Conservation (phyloP, 139 green algal genomes). For the Zygnema circumcarinatum region DNA sequence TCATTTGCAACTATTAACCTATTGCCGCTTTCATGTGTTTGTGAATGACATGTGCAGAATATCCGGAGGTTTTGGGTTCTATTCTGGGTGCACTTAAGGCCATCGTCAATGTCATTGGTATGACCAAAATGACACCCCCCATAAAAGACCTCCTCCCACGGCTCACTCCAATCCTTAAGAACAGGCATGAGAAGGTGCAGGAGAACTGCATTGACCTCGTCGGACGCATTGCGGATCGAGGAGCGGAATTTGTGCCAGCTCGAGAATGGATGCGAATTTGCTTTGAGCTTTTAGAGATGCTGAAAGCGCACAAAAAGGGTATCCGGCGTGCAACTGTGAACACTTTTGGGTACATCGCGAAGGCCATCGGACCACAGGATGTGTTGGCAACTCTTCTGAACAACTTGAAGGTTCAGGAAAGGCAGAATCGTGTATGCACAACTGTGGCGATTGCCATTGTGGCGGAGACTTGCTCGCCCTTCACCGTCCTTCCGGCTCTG, state of each 20-base stretch:
- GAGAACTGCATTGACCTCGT: slow-evolving; percentile 99
- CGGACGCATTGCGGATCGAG: slow-evolving; percentile 95
- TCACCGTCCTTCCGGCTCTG: slow-evolving; percentile 98
- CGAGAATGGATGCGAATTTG: slow-evolving; percentile 99
- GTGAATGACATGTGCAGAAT: slow-evolving; percentile 89
- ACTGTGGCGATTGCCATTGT: slow-evolving; percentile 99
- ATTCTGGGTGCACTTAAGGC: slow-evolving; percentile 95
- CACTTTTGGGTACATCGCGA: slow-evolving; percentile 99
- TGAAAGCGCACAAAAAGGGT: slow-evolving; percentile 96
- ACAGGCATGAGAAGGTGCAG: slow-evolving; percentile 89
- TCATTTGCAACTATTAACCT: too few relatives aligned
- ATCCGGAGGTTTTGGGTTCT: slow-evolving; percentile 95
- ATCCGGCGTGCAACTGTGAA: slow-evolving; percentile 96
- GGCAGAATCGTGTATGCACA: slow-evolving; percentile 98
- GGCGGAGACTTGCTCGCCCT: slow-evolving; percentile 96
- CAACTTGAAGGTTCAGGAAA: slow-evolving; percentile 99
- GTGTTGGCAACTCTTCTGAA: slow-evolving; percentile 98
- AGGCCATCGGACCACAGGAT: slow-evolving; percentile 95
- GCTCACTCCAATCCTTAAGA: slow-evolving; percentile 98
- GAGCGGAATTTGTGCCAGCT: slow-evolving; percentile 94
- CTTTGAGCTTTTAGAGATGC: slow-evolving; percentile 99
- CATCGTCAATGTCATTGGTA: slow-evolving; percentile 97
- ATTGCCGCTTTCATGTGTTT: too few relatives aligned
- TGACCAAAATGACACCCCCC: slow-evolving; percentile 97
- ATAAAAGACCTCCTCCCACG: slow-evolving; percentile 99